phyloP scores from a whole-genome alignment of 305 asterid species.

The Caryopteris hybrid region DNA sequence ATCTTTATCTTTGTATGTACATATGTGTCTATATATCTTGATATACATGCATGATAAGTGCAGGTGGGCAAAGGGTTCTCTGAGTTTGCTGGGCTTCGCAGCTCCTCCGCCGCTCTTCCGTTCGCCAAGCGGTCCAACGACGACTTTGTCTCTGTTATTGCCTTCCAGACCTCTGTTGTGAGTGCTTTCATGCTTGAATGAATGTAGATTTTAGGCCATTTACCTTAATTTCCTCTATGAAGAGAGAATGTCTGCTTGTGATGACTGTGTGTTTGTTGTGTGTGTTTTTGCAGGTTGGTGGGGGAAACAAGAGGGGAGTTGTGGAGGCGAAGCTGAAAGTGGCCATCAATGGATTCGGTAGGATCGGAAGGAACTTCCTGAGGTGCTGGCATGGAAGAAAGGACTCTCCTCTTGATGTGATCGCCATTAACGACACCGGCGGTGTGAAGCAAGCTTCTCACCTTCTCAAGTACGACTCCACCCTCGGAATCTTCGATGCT shows the following conservation, averaged over 20 bases:
- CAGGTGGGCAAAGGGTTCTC: conserved; percentile 87
- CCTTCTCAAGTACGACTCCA: conserved; percentile 94
- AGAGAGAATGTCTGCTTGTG: background rate
- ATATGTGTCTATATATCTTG: background rate
- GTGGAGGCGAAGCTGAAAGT: conserved; percentile 89
- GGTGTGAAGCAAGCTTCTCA: conserved; percentile 95
- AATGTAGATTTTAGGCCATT: background rate
- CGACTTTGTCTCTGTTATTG: conserved; percentile 55
- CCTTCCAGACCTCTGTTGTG: conserved; percentile 77
- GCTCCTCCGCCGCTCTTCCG: conserved; percentile 54
- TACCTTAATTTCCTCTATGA: too few species aligned
- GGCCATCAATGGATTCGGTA: conserved; percentile 91
- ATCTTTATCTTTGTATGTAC: too few species aligned
- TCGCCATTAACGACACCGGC: conserved; percentile 85
- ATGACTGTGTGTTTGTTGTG: background rate
- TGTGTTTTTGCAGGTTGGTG: conserved; percentile 44
- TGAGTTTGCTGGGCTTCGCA: conserved; percentile 71
- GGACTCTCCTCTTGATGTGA: conserved; percentile 79
- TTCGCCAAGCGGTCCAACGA: conserved; percentile 53
- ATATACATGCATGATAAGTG: background rate
- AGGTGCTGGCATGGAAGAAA: conserved; percentile 96
- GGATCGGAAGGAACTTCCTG: conserved; percentile 91
- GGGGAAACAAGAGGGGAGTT: conserved; percentile 60
- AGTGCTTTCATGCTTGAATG: conserved; percentile 23
- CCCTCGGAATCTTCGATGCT: conserved; percentile 84